Percentiles rank a stretch among this genome's conserved stretches.
Evolutionary conservation across 192 early-diverging fungal species (phyloP).

Genomic region (Coemansia sp.): DNA sequence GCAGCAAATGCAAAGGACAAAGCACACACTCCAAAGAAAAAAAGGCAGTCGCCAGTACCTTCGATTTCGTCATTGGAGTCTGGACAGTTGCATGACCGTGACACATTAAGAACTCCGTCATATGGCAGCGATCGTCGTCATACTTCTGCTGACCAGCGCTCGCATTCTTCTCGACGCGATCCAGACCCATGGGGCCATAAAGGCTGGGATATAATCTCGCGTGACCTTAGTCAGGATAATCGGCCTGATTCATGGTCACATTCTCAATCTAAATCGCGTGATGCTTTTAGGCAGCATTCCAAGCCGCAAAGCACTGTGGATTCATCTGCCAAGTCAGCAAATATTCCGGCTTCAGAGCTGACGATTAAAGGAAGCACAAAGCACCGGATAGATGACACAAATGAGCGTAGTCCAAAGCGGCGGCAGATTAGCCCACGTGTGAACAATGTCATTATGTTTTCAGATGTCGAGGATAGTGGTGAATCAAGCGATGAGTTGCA

Average conservation of each 20-base stretch:
- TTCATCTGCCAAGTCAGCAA: not conserved
- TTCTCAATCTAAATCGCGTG: constrained; percentile 10
- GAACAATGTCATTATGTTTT: constrained; percentile 18
- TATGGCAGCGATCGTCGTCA: too few relatives aligned
- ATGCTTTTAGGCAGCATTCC: not conserved
- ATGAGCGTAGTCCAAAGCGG: constrained; percentile 6
- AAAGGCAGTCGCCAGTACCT: not conserved
- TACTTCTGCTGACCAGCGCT: too few relatives aligned
- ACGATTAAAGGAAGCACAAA: constrained; percentile 38
- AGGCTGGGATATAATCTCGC: too few relatives aligned
- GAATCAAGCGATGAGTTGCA: constrained; percentile 14
- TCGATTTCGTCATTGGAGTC: not conserved
- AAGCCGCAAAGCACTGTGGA: not conserved
- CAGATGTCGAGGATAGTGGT: constrained; percentile 7
- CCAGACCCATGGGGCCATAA: too few relatives aligned
- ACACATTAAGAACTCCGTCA: too few relatives aligned
- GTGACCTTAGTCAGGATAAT: too few relatives aligned
- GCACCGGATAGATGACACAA: constrained; percentile 9
- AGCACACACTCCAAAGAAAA: not conserved
- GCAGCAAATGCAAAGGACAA: too few relatives aligned
- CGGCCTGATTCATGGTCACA: not conserved
- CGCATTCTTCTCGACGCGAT: too few relatives aligned
- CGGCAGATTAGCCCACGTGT: constrained; percentile 21
- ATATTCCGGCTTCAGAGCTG: constrained; percentile 1
- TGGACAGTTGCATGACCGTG: not conserved